Evolutionary conservation across 768 basidiomycete genomes (phyloP).

Genomic region (Boletus insuetus): DNA sequence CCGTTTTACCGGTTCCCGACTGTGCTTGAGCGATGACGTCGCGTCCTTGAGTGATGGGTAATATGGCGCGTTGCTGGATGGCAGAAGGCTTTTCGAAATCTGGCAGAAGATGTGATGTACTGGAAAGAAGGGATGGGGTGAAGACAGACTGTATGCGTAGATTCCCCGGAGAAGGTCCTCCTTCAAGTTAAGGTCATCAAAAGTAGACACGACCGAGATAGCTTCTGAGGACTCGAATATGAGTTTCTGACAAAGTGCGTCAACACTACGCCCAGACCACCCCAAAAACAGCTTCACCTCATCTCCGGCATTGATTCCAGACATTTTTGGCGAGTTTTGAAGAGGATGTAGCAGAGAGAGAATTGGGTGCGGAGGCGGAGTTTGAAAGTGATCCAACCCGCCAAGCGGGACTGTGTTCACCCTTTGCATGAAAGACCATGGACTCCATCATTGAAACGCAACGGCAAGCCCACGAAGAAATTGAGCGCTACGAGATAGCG

Average conservation of each 20-base stretch:
- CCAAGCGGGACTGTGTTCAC: background rate
- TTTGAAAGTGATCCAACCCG: conserved; percentile 40
- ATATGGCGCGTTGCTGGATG: conserved; percentile 96
- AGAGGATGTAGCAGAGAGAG: conserved; percentile 33
- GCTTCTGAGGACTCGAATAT: conserved; percentile 95
- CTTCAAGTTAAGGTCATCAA: conserved; percentile 89
- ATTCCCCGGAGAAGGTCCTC: conserved; percentile 94
- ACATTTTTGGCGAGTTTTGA: conserved; percentile 52
- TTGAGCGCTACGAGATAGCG: conserved; percentile 87
- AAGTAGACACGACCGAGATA: conserved; percentile 84
- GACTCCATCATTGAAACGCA: conserved; percentile 94
- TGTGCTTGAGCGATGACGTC: conserved; percentile 99
- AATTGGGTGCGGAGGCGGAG: conserved; percentile 41
- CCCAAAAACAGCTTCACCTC: conserved; percentile 50
- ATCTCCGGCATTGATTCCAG: conserved; percentile 83
- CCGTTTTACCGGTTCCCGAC: conserved; percentile 99
- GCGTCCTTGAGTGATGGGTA: conserved; percentile 91
- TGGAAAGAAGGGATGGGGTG: background rate
- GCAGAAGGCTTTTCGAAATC: conserved; percentile 99
- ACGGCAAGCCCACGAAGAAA: conserved; percentile 92
- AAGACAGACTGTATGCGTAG: conserved; percentile 87
- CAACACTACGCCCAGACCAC: conserved; percentile 2
- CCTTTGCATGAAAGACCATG: conserved; percentile 45
- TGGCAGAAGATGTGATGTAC: conserved; percentile 25
- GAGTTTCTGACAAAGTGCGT: conserved; percentile 59